These are phyloP conservation scores for Pythium rishiriense DNA, from an alignment of 352 stramenopile species.

Conservation along the genomic window DNA sequence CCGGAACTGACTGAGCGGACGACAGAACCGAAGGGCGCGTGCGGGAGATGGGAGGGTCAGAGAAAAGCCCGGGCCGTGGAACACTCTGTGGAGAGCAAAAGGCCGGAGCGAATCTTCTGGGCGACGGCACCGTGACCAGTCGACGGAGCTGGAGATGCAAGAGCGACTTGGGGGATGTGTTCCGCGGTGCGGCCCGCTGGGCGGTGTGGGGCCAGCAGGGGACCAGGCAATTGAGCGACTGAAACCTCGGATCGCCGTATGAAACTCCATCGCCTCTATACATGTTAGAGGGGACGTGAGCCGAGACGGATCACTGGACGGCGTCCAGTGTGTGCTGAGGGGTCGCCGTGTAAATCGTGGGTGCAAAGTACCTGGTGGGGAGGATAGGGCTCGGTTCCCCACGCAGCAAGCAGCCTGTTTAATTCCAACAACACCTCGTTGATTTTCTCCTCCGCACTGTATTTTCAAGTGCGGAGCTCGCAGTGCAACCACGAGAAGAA, in stretches of 20 bases:
- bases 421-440: background rate
- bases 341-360: background rate
- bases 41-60: slow-evolving; percentile 1
- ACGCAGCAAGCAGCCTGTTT: too few relatives aligned
- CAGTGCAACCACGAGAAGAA: background rate
- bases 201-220: background rate
- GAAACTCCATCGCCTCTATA: background rate
- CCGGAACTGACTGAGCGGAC: background rate
- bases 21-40: background rate
- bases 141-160: background rate
- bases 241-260: background rate
- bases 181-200: background rate
- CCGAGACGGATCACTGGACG: background rate
- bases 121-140: background rate
- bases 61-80: background rate
- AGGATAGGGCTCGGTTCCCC: background rate
- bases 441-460: too few relatives aligned
- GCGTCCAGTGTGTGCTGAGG: background rate
- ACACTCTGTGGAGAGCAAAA: background rate
- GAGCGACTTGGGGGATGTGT: background rate
- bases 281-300: background rate
- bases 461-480: too few relatives aligned
- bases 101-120: slow-evolving; percentile 11
- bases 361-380: background rate
- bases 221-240: background rate